These are phyloP conservation scores for Incumbomyces delicatus DNA, from an alignment of 2,329 filamentous ascomycete genomes.

Conservation along the genomic window DNA sequence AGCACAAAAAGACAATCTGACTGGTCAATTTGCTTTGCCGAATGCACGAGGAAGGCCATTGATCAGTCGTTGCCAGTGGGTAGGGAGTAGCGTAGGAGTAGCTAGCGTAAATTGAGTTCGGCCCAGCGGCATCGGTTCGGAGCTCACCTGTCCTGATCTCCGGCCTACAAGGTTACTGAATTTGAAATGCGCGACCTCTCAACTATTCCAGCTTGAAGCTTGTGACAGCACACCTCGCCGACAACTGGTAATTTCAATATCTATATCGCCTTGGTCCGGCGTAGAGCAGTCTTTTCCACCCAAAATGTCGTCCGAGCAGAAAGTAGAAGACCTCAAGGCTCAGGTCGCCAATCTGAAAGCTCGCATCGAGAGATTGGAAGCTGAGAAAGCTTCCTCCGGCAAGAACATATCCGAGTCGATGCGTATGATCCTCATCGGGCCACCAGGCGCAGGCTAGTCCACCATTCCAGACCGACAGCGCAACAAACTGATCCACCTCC, in stretches of 20 bases:
- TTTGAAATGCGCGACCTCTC: background rate
- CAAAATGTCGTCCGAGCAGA: constrained; percentile 78
- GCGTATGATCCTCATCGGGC: constrained; percentile 96
- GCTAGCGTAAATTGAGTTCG: no score
- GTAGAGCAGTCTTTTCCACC: constrained; percentile 17
- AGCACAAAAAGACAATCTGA: no score
- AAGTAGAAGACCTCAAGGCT: constrained; percentile 71
- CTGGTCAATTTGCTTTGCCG: no score
- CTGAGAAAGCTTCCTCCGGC: constrained; percentile 45
- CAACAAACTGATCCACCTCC: constrained; percentile 18
- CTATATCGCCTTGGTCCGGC: constrained; percentile 21
- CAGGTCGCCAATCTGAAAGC: constrained; percentile 74
- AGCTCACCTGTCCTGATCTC: no score
- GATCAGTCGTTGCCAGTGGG: no score
- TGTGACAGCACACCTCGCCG: no score
- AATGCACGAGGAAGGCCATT: no score
- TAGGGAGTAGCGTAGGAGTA: no score
- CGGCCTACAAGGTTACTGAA: no score
- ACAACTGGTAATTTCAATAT: background rate
- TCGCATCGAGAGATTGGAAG: constrained; percentile 77
- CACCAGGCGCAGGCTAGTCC: constrained; percentile 81
- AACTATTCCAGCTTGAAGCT: no score
- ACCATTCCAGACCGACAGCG: constrained; percentile 5
- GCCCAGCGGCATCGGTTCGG: no score
- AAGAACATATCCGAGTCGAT: constrained; percentile 54